Evolutionary conservation across 345 rosid species (phyloP).

Genomic region (Arabis hirsuta): DNA sequence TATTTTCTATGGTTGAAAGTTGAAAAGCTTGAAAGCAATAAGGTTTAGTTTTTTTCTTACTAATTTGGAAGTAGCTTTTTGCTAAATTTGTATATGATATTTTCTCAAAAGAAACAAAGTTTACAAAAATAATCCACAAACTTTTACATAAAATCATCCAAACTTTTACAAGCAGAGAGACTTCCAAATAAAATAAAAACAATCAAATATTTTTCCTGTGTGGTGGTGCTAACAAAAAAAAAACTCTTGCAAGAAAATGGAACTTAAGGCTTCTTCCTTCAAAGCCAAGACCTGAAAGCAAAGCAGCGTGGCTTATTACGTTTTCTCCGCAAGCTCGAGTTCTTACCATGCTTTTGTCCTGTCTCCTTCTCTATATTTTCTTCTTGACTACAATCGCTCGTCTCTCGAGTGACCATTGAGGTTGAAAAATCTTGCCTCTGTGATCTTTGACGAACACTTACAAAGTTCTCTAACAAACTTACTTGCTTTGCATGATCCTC

Average conservation of each 20-base stretch:
- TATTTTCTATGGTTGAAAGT: neutral
- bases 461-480: constrained; percentile 15
- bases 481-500: constrained; percentile 28
- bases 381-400: neutral
- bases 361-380: constrained; percentile 16
- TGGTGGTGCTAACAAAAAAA: neutral
- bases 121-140: constrained; percentile 18
- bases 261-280: neutral
- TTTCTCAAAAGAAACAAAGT: neutral
- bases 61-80: neutral
- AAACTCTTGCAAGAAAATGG: neutral
- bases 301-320: constrained; percentile 33
- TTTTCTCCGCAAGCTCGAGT: constrained; percentile 25
- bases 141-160: constrained; percentile 13
- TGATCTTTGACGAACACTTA: constrained; percentile 27
- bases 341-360: constrained; percentile 17
- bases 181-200: neutral
- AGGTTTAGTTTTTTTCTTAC: neutral
- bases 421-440: constrained; percentile 20
- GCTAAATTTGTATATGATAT: constrained; percentile 7
- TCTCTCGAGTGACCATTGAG: neutral
- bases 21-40: neutral
- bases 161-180: neutral
- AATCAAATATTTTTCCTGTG: constrained; percentile 2
- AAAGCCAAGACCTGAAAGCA: constrained; percentile 41